These are phyloP conservation scores for Persicaria maculosa DNA, from an alignment of 148 eudicot genomes.

Conservation along the genomic window DNA sequence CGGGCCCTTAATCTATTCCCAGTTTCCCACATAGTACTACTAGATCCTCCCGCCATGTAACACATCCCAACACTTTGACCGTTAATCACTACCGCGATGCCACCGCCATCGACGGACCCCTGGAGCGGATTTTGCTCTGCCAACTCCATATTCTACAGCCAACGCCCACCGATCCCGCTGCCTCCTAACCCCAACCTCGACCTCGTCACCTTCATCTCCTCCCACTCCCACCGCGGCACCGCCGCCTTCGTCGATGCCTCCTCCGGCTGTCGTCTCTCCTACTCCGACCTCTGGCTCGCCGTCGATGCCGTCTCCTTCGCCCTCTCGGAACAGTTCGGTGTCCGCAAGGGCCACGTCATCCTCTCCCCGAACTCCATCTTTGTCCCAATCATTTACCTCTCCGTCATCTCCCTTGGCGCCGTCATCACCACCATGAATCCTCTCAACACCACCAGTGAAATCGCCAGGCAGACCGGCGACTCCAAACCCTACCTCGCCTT, in stretches of 20 bases:
- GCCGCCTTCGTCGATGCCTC: slow-evolving; percentile 80
- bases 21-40: background rate
- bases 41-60: too few species aligned
- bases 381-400: slow-evolving; percentile 69
- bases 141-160: slow-evolving; percentile 63
- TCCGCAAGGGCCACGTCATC: too few species aligned
- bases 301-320: slow-evolving; percentile 54
- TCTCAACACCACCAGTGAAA: slow-evolving; percentile 54
- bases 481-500: slow-evolving; percentile 38
- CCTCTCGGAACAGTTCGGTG: slow-evolving; percentile 31
- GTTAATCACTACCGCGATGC: background rate
- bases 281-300: slow-evolving; percentile 46
- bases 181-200: too few species aligned
- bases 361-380: background rate
- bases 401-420: slow-evolving; percentile 86
- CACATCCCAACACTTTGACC: too few species aligned
- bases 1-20: too few species aligned
- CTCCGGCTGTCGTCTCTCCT: slow-evolving; percentile 46
- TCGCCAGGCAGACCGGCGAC: slow-evolving; percentile 44
- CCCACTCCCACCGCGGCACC: slow-evolving; percentile 52
- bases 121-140: slow-evolving; percentile 41
- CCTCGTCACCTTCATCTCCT: slow-evolving; percentile 44
- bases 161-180: slow-evolving; percentile 46
- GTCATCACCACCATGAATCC: slow-evolving; percentile 84
- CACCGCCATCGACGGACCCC: slow-evolving; percentile 19